Evolutionary conservation across 768 basidiomycete species (phyloP), one percentile per base, ranked within the genome.

Genomic region (Tricholoma matsutake): DNA sequence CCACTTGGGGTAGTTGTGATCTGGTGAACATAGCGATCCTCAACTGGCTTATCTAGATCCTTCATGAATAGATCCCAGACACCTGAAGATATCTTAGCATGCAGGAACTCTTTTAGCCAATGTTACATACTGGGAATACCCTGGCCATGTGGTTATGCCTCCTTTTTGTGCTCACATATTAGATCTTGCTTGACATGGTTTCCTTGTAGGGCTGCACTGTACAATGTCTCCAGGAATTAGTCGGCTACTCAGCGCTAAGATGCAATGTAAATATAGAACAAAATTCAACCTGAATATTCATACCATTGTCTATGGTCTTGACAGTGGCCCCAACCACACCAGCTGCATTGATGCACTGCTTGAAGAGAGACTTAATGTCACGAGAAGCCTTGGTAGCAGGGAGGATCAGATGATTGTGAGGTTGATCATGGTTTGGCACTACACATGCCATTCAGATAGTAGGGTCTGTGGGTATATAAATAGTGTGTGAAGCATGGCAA

Each of bases 41-140:
- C 43, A 1, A 71, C 64, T n/a, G 74, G 68, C 66, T 69, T 71
- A 22, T 70, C 67, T 56, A 57, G 67, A 39, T 75, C 71, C 63
- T 77, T 22, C 5, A 14, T 18, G 45, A 28, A 35, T 6, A 61
- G 54, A 29, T 45, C 69, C 54, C 59, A 61, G 25, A 57, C 64
- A 20, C 61, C 56, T 34, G 22, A 35, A 47, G 55, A 13, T 13
- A 64, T 53, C 9, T 62, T 57, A 10, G 22, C 20, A 31, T 61
- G 57, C 9, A 56, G 5, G 6, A 56, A 29, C n/a, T 29, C 57
- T 35, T 57, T 45, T 43, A 55, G 39, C 29, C 7, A 18, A 28
- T 34, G 13, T 34, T 8, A 32, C 57, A 45, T 14, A 58, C 58
- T 47, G 1, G 29, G 18, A 22, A 58, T 41, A 5, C 57, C 57